These are phyloP conservation scores for Sabuloglossum arenarium DNA, from an alignment of 495 filamentous ascomycete genomes.

Conservation along the genomic window DNA sequence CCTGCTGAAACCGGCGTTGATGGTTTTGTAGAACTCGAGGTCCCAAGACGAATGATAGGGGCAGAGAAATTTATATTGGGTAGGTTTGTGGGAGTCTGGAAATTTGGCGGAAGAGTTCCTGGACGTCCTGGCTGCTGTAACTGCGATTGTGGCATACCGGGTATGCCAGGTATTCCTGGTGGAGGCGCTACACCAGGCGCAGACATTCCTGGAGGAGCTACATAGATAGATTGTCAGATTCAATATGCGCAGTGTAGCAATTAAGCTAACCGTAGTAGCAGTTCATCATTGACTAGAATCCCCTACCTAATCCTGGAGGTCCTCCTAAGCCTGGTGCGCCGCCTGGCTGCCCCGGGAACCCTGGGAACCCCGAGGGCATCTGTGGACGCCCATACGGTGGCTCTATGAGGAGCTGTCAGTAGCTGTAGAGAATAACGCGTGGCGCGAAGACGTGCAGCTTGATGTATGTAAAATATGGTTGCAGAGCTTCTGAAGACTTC, in stretches of 20 bases:
- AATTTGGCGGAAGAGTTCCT: slow-evolving; percentile 58
- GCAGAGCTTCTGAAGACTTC: not conserved
- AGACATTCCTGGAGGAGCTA: slow-evolving; percentile 40
- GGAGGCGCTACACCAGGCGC: slow-evolving; percentile 56
- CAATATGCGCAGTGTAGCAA: not conserved
- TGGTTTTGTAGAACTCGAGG: slow-evolving; percentile 42
- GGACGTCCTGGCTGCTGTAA: slow-evolving; percentile 50
- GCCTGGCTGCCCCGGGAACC: slow-evolving; percentile 42
- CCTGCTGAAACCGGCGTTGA: slow-evolving; percentile 26
- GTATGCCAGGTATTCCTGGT: slow-evolving; percentile 18
- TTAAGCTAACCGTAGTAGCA: not conserved
- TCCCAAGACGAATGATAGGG: slow-evolving; percentile 83
- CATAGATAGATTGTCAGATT: not conserved
- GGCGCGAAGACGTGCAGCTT: not conserved
- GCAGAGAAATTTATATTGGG: slow-evolving; percentile 97
- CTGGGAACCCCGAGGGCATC: slow-evolving; percentile 36
- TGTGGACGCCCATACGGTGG: slow-evolving; percentile 39
- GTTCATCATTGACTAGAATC: not conserved
- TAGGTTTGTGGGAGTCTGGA: slow-evolving; percentile 80
- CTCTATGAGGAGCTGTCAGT: not conserved
- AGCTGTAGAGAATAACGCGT: not conserved
- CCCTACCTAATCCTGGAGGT: slow-evolving; percentile 74
- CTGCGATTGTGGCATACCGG: slow-evolving; percentile 53
- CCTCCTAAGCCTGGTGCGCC: slow-evolving; percentile 42
- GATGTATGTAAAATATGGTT: too few relatives aligned